These are phyloP conservation scores for Trametes cingulata DNA, from an alignment of 768 basidiomycete genomes.

Conservation along the genomic window DNA sequence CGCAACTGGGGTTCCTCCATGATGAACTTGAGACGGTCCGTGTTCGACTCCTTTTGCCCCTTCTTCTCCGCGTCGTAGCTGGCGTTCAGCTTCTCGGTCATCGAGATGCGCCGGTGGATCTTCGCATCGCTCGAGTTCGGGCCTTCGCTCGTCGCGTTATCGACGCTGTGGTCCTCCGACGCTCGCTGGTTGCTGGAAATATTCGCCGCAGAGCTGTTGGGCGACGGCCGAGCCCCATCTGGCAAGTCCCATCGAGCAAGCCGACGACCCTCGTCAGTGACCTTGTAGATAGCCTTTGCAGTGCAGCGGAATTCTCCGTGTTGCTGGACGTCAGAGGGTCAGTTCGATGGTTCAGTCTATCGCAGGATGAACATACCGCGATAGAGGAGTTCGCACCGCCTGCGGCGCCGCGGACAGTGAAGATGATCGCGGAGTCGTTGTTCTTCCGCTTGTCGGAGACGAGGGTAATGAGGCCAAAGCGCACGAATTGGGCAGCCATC, in stretches of 20 bases:
- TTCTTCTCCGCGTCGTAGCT: conserved; percentile 57
- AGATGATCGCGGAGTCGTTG: conserved; percentile 90
- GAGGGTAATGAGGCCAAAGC: conserved; percentile 86
- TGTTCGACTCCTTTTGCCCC: conserved; percentile 80
- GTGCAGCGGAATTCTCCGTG: conserved; percentile 97
- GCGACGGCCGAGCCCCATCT: conserved; percentile 51
- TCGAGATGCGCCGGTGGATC: conserved; percentile 77
- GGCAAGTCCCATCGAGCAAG: conserved; percentile 81
- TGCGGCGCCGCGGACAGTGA: conserved; percentile 83
- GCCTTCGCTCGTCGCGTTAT: conserved; percentile 31
- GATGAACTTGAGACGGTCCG: conserved; percentile 87
- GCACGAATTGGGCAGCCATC: conserved; percentile 96
- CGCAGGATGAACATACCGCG: conserved; percentile 49
- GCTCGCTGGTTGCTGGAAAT: conserved; percentile 55
- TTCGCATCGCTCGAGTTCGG: conserved; percentile 52
- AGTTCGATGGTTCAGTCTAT: conserved; percentile 7
- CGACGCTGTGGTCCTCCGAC: conserved; percentile 50
- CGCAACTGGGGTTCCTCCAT: conserved; percentile 90
- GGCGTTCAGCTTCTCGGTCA: conserved; percentile 70
- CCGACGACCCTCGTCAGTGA: conserved; percentile 89
- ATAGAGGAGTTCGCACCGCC: conserved; percentile 76
- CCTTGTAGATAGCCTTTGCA: conserved; percentile 90
- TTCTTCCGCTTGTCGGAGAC: conserved; percentile 92
- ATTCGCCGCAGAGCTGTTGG: conserved; percentile 65
- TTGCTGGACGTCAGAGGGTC: conserved; percentile 51